Percentiles rank a stretch among this genome's conserved stretches.
phyloP scores from a whole-genome alignment of 2,329 filamentous ascomycete genomes.

The Fusarium foetens region DNA sequence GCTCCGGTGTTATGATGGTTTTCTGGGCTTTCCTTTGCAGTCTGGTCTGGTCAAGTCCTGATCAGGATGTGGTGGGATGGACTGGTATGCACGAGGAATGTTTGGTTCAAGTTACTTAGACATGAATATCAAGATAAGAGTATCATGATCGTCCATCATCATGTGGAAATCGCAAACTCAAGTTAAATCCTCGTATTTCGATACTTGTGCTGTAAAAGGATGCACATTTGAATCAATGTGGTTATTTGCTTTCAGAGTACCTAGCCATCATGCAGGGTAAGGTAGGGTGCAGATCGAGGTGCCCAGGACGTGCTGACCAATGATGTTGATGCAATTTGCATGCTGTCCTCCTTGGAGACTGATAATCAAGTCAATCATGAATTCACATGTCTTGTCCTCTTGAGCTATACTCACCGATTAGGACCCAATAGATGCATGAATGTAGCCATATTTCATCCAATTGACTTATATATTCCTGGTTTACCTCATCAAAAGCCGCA shows the following conservation, averaged over 20 bases:
- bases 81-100: conserved; percentile 4
- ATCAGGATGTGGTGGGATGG: not conserved
- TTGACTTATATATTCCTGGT: not conserved
- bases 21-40: conserved; percentile 19
- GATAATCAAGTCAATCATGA: not conserved
- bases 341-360: conserved; percentile 18
- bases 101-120: conserved; percentile 10
- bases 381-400: not conserved
- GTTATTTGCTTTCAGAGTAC: not conserved
- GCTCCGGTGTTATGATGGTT: conserved; percentile 33
- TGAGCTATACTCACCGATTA: not conserved
- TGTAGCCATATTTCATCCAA: not conserved
- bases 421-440: not conserved
- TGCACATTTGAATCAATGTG: not conserved
- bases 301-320: conserved; percentile 19
- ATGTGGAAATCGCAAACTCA: not conserved
- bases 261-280: conserved; percentile 1
- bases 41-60: not conserved
- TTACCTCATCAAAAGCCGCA: not conserved
- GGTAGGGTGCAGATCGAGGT: not conserved
- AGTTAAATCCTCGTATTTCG: not conserved
- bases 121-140: conserved; percentile 11
- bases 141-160: not conserved
- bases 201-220: not conserved
- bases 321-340: conserved; percentile 24